Base-by-base conservation (phyloP, 1,284 basidiomycete genomes). In the Laetiporus sulphureus region DNA sequence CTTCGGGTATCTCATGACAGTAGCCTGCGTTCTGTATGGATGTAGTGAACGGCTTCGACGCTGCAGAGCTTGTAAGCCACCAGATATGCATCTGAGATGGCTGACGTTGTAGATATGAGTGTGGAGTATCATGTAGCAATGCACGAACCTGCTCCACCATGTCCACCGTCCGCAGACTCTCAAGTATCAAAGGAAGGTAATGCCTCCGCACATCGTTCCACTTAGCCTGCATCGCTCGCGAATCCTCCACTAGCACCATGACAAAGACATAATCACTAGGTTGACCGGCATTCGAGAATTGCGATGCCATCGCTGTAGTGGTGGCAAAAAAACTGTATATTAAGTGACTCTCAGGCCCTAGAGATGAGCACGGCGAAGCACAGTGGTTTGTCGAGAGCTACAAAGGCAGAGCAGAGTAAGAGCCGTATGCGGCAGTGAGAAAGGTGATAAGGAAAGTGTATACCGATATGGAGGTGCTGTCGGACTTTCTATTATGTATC, bases 201-300 rank as follows among this genome's bases (percentile, higher is more conserved):
- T 63, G 68, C 59, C 73, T 68, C 50, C 70, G 65, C 29, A 83
- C 67, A 58, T 76, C 69, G 51, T 67, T 55, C 79, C 81, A 83
- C 31, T 69, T 63, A 15, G 53, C 33, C 20, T 63, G 54, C 66
- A 81, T 74, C 4, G 59, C 56, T 23, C 60, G 59, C 0, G 79
- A 81, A 51, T 81, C 79, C 61, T 83, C 80, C 53, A 83, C 68
- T 46, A 83, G 66, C 48, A 83, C 59, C 36, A 81, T 66, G 36
- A 68, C 67, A 25, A 69, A 66, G 36, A 73, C 61, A 4, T 68
- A 65, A 47, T 70, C 68, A 25, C 65, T 62, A 12, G 64, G 58
- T 24, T 60, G 56, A 20, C 62, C 41, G 36, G 67, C 60, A 25
- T 56, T 53, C 55, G 68, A 66, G 49, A 70, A 54, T 24, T 51